Percentiles rank a stretch among this genome's conserved stretches.
Conservation (phyloP, 2,329 filamentous ascomycete genomes). For the Onygenales sp. region DNA sequence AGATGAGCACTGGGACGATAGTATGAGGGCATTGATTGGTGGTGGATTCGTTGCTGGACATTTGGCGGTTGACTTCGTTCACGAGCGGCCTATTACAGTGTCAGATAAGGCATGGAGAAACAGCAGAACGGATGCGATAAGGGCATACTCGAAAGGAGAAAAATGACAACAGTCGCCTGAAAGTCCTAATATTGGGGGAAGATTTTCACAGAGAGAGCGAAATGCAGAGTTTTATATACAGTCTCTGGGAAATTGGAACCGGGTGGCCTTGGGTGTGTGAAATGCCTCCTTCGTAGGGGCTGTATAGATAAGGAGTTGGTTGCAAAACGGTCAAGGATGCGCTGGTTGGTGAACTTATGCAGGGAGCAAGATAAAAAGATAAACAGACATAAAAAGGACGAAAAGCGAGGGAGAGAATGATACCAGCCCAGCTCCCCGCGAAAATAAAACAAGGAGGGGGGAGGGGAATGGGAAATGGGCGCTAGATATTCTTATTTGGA, state of each 20-base stretch:
- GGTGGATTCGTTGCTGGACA: not conserved
- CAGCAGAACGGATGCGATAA: too few relatives aligned
- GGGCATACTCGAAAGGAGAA: too few relatives aligned
- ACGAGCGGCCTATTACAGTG: too few relatives aligned
- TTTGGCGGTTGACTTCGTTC: not conserved
- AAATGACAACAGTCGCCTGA: too few relatives aligned
- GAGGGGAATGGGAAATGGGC: not conserved
- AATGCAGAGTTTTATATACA: not conserved
- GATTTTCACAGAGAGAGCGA: too few relatives aligned
- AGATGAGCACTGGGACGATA: constrained; percentile 1
- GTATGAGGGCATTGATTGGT: constrained; percentile 1
- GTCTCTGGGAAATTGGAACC: not conserved
- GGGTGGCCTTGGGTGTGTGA: too few relatives aligned
- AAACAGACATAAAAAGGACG: not conserved
- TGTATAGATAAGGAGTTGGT: not conserved
- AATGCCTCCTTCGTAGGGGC: not conserved
- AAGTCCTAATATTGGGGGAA: too few relatives aligned
- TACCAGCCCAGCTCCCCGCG: not conserved
- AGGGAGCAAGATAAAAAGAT: not conserved
- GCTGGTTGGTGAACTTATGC: not conserved
- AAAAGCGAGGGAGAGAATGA: not conserved
- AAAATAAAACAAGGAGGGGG: not conserved
- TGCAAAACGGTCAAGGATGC: not conserved
- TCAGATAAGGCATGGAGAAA: too few relatives aligned
- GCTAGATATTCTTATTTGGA: too few relatives aligned